Conservation (phyloP, 495 filamentous ascomycete genomes). For the Delitschia confertaspora region DNA sequence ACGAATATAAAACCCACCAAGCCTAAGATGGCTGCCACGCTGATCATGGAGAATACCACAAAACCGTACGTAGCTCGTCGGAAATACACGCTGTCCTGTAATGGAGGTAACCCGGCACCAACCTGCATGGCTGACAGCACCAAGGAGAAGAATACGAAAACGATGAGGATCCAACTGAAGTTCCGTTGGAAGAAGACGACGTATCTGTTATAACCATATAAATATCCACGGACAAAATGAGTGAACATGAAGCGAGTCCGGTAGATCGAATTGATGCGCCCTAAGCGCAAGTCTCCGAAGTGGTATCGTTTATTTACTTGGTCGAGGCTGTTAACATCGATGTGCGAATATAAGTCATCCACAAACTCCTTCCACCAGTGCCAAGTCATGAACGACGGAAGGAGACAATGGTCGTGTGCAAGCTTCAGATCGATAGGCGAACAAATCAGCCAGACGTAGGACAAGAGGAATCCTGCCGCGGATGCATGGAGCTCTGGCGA, state of each 20-base stretch:
- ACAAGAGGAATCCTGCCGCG: slow-evolving; percentile 22
- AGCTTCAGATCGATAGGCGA: slow-evolving; percentile 24
- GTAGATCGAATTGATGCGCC: slow-evolving; percentile 29
- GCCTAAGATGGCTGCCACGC: slow-evolving; percentile 14
- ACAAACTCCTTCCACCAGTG: slow-evolving; percentile 24
- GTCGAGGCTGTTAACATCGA: slow-evolving; percentile 20
- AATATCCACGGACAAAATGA: slow-evolving; percentile 25
- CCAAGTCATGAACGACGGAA: slow-evolving; percentile 23
- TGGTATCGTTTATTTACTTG: slow-evolving; percentile 28
- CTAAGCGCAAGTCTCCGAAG: slow-evolving; percentile 31
- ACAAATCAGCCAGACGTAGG: slow-evolving; percentile 23
- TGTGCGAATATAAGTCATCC: slow-evolving; percentile 6
- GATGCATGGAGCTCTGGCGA: slow-evolving; percentile 9
- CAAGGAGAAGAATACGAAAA: slow-evolving; percentile 45
- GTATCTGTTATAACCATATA: slow-evolving; percentile 26
- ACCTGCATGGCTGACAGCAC: slow-evolving; percentile 54
- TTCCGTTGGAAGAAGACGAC: slow-evolving; percentile 39
- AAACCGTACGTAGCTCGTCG: slow-evolving; percentile 45
- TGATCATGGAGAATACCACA: slow-evolving; percentile 36
- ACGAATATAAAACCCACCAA: slow-evolving; percentile 19
- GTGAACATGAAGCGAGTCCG: slow-evolving; percentile 19
- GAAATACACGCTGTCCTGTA: slow-evolving; percentile 38
- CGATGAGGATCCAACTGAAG: slow-evolving; percentile 39
- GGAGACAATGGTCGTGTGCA: slow-evolving; percentile 16
- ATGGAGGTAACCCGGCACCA: slow-evolving; percentile 40